Conservation (phyloP, 2,329 filamentous ascomycete species). For the Paecilomyces niveus region DNA sequence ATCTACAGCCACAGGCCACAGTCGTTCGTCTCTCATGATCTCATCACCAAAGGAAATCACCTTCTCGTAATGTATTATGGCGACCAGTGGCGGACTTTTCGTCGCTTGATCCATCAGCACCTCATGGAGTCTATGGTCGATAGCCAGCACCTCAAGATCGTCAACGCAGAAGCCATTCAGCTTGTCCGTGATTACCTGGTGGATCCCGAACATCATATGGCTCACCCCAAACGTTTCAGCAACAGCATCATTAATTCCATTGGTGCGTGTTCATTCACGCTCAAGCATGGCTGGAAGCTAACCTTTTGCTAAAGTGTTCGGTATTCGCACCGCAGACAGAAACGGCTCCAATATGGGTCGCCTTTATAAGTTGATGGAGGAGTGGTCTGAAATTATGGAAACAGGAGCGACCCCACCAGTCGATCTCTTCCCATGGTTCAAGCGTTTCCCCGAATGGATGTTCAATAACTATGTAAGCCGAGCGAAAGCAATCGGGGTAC, state of each 20-base stretch:
- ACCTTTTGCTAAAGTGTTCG: slow-evolving; percentile 20
- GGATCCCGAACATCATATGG: slow-evolving; percentile 38
- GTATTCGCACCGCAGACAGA: slow-evolving; percentile 25
- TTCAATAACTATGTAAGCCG: slow-evolving; percentile 35
- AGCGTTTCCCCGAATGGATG: slow-evolving; percentile 35
- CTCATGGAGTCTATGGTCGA: slow-evolving; percentile 41
- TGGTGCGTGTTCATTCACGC: slow-evolving; percentile 11
- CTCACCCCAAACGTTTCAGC: slow-evolving; percentile 41
- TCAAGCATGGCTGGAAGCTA: not conserved
- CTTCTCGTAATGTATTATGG: slow-evolving; percentile 43
- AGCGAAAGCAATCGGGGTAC: slow-evolving; percentile 28
- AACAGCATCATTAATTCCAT: slow-evolving; percentile 44
- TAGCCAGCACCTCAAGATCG: slow-evolving; percentile 34
- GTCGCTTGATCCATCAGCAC: slow-evolving; percentile 41
- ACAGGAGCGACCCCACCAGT: slow-evolving; percentile 44
- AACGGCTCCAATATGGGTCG: slow-evolving; percentile 29
- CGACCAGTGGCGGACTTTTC: slow-evolving; percentile 38
- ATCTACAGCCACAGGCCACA: slow-evolving; percentile 39
- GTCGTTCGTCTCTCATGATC: slow-evolving; percentile 33
- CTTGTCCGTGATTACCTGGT: slow-evolving; percentile 41
- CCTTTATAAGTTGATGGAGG: slow-evolving; percentile 38
- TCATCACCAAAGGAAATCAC: slow-evolving; percentile 43
- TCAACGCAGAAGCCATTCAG: slow-evolving; percentile 44
- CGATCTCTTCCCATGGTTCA: slow-evolving; percentile 41
- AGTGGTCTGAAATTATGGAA: slow-evolving; percentile 40